Evolutionary conservation across 2,329 filamentous ascomycete genomes (phyloP).

Genomic region (Thelonectria blattea): DNA sequence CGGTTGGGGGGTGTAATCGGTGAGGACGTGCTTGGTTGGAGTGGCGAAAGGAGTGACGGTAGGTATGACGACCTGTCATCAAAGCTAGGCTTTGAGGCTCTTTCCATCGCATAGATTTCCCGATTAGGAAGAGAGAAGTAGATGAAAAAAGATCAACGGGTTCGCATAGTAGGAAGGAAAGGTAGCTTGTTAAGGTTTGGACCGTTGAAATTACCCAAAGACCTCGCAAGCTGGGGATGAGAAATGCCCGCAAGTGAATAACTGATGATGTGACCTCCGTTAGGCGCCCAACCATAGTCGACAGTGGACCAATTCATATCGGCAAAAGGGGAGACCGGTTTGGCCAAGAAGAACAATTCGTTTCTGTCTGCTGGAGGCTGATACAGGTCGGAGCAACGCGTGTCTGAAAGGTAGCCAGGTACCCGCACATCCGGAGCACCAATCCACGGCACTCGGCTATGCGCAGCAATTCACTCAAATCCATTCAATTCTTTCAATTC

Average conservation of each 20-base stretch:
- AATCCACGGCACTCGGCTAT: constrained; percentile 7
- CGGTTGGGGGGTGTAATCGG: too few relatives aligned
- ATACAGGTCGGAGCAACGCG: not conserved
- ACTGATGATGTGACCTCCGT: not conserved
- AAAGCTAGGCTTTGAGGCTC: not conserved
- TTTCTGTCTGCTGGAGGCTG: not conserved
- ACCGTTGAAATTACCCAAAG: not conserved
- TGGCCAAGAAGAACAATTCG: not conserved
- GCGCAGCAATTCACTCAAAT: constrained; percentile 17
- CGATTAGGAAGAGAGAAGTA: not conserved
- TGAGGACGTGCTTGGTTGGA: too few relatives aligned
- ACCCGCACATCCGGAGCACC: not conserved
- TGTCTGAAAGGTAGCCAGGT: not conserved
- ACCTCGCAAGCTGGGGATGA: not conserved
- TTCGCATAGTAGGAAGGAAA: not conserved
- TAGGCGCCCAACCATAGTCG: not conserved
- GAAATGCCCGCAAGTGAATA: not conserved
- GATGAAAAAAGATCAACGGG: not conserved
- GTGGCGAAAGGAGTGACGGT: not conserved
- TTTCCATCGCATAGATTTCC: not conserved
- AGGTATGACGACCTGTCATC: not conserved
- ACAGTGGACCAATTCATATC: not conserved
- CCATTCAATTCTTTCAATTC: constrained; percentile 31
- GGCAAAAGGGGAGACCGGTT: not conserved
- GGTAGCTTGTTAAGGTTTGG: not conserved